Evolutionary conservation across 495 filamentous ascomycete species (phyloP).

Genomic region (Neohortaea acidophila): DNA sequence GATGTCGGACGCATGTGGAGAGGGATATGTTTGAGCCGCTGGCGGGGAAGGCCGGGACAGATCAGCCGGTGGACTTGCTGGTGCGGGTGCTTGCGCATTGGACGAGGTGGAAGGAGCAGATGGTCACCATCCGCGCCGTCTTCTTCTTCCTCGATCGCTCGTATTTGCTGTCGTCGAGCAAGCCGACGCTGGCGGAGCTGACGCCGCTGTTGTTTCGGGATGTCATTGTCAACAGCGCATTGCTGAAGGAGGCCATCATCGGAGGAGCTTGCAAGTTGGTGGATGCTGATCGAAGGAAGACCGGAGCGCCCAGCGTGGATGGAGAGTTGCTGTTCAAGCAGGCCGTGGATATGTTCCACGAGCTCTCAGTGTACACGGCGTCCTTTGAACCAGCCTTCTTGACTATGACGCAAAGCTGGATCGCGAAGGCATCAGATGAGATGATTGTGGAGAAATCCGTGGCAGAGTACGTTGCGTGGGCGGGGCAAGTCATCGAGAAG

Average conservation of each 20-base stretch:
- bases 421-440: constrained; percentile 47
- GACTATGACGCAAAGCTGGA: constrained; percentile 46
- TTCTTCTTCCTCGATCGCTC: constrained; percentile 89
- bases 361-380: constrained; percentile 59
- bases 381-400: constrained; percentile 69
- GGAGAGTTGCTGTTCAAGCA: constrained; percentile 38
- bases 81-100: constrained; percentile 52
- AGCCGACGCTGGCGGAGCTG: constrained; percentile 41
- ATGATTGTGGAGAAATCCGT: constrained; percentile 42
- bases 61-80: constrained; percentile 46
- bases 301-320: constrained; percentile 20
- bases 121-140: constrained; percentile 63
- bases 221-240: constrained; percentile 39
- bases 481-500: constrained; percentile 45
- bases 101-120: constrained; percentile 61
- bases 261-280: constrained; percentile 64
- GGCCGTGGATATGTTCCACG: constrained; percentile 63
- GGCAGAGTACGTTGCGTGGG: constrained; percentile 53
- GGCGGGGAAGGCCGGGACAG: constrained; percentile 34
- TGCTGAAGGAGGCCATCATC: constrained; percentile 40
- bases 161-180: constrained; percentile 55
- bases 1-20: constrained; percentile 48
- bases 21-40: constrained; percentile 41
- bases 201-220: constrained; percentile 40
- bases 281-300: constrained; percentile 45